phyloP scores from a whole-genome alignment of 108 stramenopile species.

The Epipyxis sp. region DNA sequence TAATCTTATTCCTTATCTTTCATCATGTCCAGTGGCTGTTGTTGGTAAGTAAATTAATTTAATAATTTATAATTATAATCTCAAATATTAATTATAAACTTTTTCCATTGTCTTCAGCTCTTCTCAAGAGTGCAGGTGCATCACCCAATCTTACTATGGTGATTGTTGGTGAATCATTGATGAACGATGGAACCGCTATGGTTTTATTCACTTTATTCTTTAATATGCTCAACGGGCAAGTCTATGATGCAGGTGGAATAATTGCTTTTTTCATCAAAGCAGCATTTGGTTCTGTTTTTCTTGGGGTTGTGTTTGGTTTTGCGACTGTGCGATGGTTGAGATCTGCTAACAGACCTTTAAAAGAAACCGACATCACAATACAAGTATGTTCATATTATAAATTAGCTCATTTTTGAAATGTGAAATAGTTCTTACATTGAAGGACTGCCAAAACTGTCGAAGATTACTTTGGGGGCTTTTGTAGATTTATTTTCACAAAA shows the following conservation, averaged over 20 bases:
- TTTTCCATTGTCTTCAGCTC: too few relatives aligned
- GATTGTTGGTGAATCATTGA: slow-evolving; percentile 59
- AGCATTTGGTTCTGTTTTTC: slow-evolving; percentile 65
- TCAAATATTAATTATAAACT: too few relatives aligned
- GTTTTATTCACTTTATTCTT: slow-evolving; percentile 82
- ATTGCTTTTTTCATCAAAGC: slow-evolving; percentile 67
- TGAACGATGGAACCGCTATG: slow-evolving; percentile 84
- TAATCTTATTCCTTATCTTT: too few relatives aligned
- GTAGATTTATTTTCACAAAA: too few relatives aligned
- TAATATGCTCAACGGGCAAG: slow-evolving; percentile 48
- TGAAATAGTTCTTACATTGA: too few relatives aligned
- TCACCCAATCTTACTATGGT: slow-evolving; percentile 47
- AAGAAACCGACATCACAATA: slow-evolving; percentile 3
- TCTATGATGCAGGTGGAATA: slow-evolving; percentile 41
- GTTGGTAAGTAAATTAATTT: too few relatives aligned
- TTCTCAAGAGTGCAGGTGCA: slow-evolving; percentile 37
- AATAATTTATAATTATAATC: too few relatives aligned
- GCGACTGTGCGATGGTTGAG: slow-evolving; percentile 14
- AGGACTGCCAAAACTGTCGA: too few relatives aligned
- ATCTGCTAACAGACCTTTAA: slow-evolving; percentile 10
- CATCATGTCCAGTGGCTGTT: too few relatives aligned
- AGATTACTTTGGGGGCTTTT: too few relatives aligned
- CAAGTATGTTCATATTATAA: too few relatives aligned
- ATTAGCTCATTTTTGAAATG: too few relatives aligned
- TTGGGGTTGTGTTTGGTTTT: slow-evolving; percentile 62